Evolutionary conservation across 768 basidiomycete genomes (phyloP), one percentile per base, ranked within the genome.

Genomic region (Leccinum imitatum): DNA sequence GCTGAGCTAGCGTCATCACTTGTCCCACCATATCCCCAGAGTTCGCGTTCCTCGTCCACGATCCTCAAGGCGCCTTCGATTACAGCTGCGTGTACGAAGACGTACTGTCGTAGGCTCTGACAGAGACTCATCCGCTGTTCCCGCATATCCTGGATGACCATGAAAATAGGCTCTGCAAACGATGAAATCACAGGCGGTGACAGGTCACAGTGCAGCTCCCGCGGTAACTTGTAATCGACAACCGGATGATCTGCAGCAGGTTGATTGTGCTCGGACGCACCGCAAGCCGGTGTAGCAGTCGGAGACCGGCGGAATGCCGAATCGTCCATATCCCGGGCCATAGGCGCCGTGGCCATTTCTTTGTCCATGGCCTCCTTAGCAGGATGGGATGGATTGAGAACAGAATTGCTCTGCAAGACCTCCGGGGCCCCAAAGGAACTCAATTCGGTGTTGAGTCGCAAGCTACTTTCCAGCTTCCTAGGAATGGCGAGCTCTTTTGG

Each of bases 51-150:
- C 71, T 92, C 89, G 63, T 93, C 91, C 50, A 89, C 80, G 17
- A 93, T 78, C 80, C 83, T 80, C 75, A 94, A 73, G 15, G 88
- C 83, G 7, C 93, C 92, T 73, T 92, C 90, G 59, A 94, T 82
- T 58, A 95, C 79, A 17, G 87, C 93, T 31, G 88, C 86, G 71
- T 97, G 92, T 39, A 94, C 91, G 74, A 95, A 98, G 19, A 95
- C 89, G 69, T 95, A 98, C 76, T 98, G 96, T 59, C 95, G 79
- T 69, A 95, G 76, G 72, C 91, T 96, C 78, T 96, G 95, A 70
- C 95, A 96, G 62, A 97, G 75, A 68, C 92, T 94, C 96, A 98
- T 98, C 56, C 96, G 80, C 76, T 98, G 95, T 73, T 95, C 88
- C 50, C 96, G 83, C 88, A 98, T 93, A 70, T 95, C 92, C 74